phyloP scores from a whole-genome alignment of 768 basidiomycete genomes.

The Cystofilobasidium macerans region DNA sequence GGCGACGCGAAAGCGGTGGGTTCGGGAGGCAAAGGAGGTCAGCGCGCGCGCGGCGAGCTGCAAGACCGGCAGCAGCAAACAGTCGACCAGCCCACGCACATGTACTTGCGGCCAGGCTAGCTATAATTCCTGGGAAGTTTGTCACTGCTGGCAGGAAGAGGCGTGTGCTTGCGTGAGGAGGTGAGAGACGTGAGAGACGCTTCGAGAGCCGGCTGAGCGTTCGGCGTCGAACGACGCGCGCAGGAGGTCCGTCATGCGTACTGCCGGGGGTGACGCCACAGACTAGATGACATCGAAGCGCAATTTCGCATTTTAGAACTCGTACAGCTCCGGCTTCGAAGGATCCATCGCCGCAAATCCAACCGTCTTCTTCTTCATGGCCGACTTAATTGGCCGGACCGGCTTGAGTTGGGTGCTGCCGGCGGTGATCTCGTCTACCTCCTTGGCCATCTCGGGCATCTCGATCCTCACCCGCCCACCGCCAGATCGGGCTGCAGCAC shows the following conservation, averaged over 20 bases:
- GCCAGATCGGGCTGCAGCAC: neutral
- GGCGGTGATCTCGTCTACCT: neutral
- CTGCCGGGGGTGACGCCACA: too few relatives aligned
- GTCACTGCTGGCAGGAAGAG: too few relatives aligned
- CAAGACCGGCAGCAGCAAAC: too few relatives aligned
- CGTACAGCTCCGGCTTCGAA: slow-evolving; percentile 37
- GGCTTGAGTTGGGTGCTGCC: neutral
- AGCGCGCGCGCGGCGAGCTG: too few relatives aligned
- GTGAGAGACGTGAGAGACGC: too few relatives aligned
- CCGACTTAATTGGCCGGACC: slow-evolving; percentile 21
- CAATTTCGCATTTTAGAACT: slow-evolving; percentile 31
- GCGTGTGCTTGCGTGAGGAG: too few relatives aligned
- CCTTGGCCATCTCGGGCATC: slow-evolving; percentile 19
- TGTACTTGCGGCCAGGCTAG: neutral
- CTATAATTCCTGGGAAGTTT: neutral
- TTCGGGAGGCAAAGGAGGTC: neutral
- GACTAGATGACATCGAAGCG: too few relatives aligned
- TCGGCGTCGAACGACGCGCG: too few relatives aligned
- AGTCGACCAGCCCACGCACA: neutral
- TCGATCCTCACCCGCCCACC: slow-evolving; percentile 15
- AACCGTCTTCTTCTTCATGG: slow-evolving; percentile 27
- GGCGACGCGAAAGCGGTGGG: neutral
- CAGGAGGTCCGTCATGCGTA: too few relatives aligned
- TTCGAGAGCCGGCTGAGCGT: too few relatives aligned
- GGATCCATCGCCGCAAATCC: slow-evolving; percentile 34